A percentile compares a stretch with the other conserved stretches of the same genome.
These are phyloP conservation scores for Cercospora berteroae DNA, from an alignment of 2,329 filamentous ascomycete species.

Conservation along the genomic window DNA sequence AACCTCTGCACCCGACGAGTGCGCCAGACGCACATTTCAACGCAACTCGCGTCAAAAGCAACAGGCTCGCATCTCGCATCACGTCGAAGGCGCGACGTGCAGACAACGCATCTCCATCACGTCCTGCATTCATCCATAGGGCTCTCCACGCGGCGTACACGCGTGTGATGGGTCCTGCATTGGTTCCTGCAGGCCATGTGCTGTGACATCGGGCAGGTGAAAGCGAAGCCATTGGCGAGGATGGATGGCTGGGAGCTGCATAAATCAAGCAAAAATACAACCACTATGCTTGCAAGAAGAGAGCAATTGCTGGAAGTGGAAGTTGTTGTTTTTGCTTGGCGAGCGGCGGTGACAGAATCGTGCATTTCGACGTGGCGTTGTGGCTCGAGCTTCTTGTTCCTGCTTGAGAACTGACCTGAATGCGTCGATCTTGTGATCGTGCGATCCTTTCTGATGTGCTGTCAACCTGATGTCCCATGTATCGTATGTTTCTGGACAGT, in stretches of 20 bases:
- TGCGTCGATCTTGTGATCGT: not conserved
- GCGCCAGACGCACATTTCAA: not conserved
- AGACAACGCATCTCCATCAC: not conserved
- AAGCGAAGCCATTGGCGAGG: not conserved
- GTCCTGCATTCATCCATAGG: not conserved
- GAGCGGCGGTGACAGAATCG: not conserved
- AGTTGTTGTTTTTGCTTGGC: not conserved
- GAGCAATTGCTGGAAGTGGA: not conserved
- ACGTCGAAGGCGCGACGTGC: not conserved
- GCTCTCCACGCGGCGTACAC: not conserved
- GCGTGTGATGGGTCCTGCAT: not conserved
- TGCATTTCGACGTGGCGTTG: not conserved
- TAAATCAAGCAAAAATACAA: not conserved
- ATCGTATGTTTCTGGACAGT: not conserved
- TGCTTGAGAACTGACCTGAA: not conserved
- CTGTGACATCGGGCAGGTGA: not conserved
- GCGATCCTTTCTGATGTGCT: not conserved
- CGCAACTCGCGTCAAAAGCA: not conserved
- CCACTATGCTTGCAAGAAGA: not conserved
- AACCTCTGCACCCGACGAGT: not conserved
- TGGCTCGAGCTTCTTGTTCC: not conserved
- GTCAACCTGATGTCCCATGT: not conserved
- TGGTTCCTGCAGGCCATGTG: conserved; percentile 4
- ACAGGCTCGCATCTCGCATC: not conserved
- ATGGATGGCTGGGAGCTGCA: not conserved